phyloP scores from a whole-genome alignment of 805 yeast species.

The Ogataea kodamae region DNA sequence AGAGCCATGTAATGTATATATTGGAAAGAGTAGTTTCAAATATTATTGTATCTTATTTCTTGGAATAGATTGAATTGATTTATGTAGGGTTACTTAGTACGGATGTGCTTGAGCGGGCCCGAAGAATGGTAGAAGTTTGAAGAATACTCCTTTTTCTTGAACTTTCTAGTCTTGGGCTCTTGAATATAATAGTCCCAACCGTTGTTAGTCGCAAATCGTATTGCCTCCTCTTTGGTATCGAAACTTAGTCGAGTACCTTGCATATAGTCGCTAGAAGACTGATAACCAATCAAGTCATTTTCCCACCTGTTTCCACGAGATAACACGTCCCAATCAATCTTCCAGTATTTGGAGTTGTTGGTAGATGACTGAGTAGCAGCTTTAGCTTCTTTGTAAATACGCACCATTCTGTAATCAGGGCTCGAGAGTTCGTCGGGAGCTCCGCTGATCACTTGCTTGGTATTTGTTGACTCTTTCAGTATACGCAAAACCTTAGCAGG shows the following conservation, averaged over 20 bases:
- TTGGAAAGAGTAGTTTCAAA: slow-evolving; percentile 1
- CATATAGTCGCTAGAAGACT: slow-evolving; percentile 75
- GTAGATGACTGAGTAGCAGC: slow-evolving; percentile 78
- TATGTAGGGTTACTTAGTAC: slow-evolving; percentile 53
- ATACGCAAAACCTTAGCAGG: slow-evolving; percentile 7
- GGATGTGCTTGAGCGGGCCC: slow-evolving; percentile 72
- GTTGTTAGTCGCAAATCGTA: slow-evolving; percentile 74
- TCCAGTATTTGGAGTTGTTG: slow-evolving; percentile 58
- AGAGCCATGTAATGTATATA: slow-evolving; percentile 8
- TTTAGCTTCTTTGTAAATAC: slow-evolving; percentile 74
- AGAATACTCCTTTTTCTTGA: slow-evolving; percentile 72
- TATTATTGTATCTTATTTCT: not conserved
- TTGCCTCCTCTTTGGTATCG: slow-evolving; percentile 71
- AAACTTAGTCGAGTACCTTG: slow-evolving; percentile 75
- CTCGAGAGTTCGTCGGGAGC: slow-evolving; percentile 67
- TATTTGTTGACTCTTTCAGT: slow-evolving; percentile 16
- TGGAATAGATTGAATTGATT: not conserved
- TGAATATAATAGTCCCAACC: slow-evolving; percentile 83
- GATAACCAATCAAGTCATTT: slow-evolving; percentile 84
- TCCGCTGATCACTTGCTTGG: slow-evolving; percentile 64
- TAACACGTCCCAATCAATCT: slow-evolving; percentile 78
- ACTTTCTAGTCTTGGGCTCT: slow-evolving; percentile 73
- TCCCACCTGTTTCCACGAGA: slow-evolving; percentile 84
- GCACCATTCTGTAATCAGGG: slow-evolving; percentile 53
- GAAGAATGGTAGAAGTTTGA: slow-evolving; percentile 64